A percentile compares a stretch with the other conserved stretches of the same genome.
These are phyloP conservation scores for Blastobotrys persicus DNA, from an alignment of 1,139 yeast genomes.

Conservation along the genomic window DNA sequence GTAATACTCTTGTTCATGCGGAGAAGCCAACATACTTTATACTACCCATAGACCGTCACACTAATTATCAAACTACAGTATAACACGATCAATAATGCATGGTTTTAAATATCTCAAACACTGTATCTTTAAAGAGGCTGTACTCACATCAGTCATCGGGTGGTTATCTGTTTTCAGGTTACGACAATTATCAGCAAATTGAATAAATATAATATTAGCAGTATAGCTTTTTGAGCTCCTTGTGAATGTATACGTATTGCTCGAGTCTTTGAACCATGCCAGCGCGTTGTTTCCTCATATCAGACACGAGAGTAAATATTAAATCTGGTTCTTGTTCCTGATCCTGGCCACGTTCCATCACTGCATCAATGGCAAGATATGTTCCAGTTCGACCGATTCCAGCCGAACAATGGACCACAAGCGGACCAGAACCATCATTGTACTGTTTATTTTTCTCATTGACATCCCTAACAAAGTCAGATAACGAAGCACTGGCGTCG, in stretches of 20 bases:
- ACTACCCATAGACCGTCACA: neutral
- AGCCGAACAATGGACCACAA: constrained; percentile 74
- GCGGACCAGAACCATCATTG: constrained; percentile 37
- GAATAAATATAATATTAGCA: constrained; percentile 6
- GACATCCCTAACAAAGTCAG: constrained; percentile 35
- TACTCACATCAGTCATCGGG: neutral
- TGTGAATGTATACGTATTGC: constrained; percentile 54
- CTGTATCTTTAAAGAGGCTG: neutral
- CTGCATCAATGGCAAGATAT: constrained; percentile 64
- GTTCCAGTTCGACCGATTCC: constrained; percentile 87
- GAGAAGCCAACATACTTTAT: no score
- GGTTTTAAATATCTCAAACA: no score
- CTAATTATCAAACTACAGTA: neutral
- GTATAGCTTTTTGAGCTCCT: constrained; percentile 29
- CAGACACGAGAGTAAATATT: constrained; percentile 41
- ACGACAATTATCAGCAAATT: constrained; percentile 9
- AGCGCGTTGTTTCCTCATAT: constrained; percentile 54
- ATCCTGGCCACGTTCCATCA: constrained; percentile 31
- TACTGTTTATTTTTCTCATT: constrained; percentile 27
- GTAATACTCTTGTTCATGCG: no score
- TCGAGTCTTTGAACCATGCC: constrained; percentile 66
- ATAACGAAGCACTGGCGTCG: constrained; percentile 33
- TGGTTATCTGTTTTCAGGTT: neutral
- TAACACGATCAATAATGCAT: no score
- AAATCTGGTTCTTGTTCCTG: constrained; percentile 26